Evolutionary conservation across 352 stramenopile genomes (phyloP), one percentile per base, ranked within the genome.

Genomic region (Peronospora belbahrii): DNA sequence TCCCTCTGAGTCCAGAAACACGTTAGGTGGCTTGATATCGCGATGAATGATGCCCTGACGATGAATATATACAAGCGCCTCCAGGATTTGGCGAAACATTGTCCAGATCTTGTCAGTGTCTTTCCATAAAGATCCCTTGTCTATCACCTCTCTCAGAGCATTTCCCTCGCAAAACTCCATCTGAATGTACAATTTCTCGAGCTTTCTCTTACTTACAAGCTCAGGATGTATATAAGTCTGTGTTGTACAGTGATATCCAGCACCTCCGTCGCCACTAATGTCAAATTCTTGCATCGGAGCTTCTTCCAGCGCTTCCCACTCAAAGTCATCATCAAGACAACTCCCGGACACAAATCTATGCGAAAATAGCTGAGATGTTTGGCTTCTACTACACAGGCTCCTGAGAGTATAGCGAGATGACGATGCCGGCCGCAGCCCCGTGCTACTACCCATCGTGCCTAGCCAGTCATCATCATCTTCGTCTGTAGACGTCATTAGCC

Each of bases 151-250:
- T 43, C 91, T 70, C 25, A 98, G 67, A 19, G 92, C 96, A 38
- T 94, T 97, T 6, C 83, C 71, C 35, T 94, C 74, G 39, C 95
- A 98, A 56, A 92, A 98, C 63, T 98, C 88, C 94, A 98, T 98
- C 63, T 97, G 86, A 51, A 96, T 96, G 53, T 91, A 95, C 42
- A 96, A 62, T 49, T 75, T 84, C 47, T 94, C 83, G 25, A 72
- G 70, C 38, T 65, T 70, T 31, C 74, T 69, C 20, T 72, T 83
- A 17, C 46, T 56, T 6, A 46, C 48, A 2, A 24, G 48, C 13
- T 59, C 46, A 27, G 44, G 52, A 19, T 11, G 52, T 56, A 43
- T 34, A 56, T 58, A 39, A 36, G 53, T 17, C 28, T 59, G 31
- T 9, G 35, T 10, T 24, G 65, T 61, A 8, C 22, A 48, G 15